These are phyloP conservation scores for Neoboletus brunneissimus DNA, from an alignment of 768 basidiomycete species.

Conservation along the genomic window DNA sequence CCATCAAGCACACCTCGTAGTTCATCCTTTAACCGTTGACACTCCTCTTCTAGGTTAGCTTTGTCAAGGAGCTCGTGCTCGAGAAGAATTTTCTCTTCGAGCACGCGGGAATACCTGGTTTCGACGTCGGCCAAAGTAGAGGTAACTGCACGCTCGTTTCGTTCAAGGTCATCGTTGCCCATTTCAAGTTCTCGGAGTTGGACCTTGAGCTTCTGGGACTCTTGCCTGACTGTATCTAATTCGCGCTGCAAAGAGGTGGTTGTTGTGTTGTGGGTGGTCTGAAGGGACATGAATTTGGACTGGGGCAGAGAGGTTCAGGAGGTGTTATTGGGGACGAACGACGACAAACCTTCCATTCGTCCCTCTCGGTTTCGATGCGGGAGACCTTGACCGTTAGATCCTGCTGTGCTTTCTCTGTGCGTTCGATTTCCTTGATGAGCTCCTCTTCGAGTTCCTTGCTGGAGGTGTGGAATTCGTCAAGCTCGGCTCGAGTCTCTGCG, in stretches of 20 bases:
- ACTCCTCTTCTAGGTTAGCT: slow-evolving; percentile 85
- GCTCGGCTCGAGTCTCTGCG: slow-evolving; percentile 77
- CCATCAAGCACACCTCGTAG: slow-evolving; percentile 71
- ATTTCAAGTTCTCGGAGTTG: slow-evolving; percentile 89
- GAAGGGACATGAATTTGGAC: slow-evolving; percentile 83
- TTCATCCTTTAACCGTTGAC: slow-evolving; percentile 89
- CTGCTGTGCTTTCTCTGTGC: slow-evolving; percentile 81
- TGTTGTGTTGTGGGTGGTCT: slow-evolving; percentile 88
- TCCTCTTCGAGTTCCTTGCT: slow-evolving; percentile 93
- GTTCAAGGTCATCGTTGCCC: slow-evolving; percentile 96
- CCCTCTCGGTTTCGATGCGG: slow-evolving; percentile 70
- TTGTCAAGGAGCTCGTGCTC: slow-evolving; percentile 95
- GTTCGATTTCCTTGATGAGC: slow-evolving; percentile 84
- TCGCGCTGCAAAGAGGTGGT: slow-evolving; percentile 90
- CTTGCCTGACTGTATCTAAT: slow-evolving; percentile 76
- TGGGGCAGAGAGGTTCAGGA: slow-evolving; percentile 28
- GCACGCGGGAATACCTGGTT: slow-evolving; percentile 79
- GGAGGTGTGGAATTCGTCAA: slow-evolving; percentile 83
- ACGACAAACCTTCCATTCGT: slow-evolving; percentile 86
- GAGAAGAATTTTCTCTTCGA: slow-evolving; percentile 96
- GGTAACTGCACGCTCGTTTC: slow-evolving; percentile 86
- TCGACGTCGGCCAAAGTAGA: slow-evolving; percentile 84
- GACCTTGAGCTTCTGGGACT: slow-evolving; percentile 66
- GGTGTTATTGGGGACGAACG: neutral
- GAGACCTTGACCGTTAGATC: slow-evolving; percentile 72